Evolutionary conservation across 495 filamentous ascomycete genomes (phyloP).

Genomic region (Lichina pygmaea): DNA sequence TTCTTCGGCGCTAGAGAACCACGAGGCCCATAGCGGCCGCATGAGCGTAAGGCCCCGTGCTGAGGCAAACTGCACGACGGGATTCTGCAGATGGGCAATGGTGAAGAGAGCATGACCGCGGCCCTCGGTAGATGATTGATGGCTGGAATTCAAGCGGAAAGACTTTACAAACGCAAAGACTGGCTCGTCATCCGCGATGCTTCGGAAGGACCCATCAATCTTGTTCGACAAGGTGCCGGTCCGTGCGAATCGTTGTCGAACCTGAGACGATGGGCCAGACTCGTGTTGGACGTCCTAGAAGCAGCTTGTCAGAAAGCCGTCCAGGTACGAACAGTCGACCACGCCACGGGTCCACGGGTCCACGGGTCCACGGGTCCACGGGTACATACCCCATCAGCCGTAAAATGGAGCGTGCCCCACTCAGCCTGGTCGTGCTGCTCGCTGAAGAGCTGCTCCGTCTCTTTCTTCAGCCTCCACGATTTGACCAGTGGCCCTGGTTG

Average conservation of each 20-base stretch:
- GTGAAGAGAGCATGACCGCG: conserved; percentile 29
- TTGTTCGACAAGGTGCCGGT: conserved; percentile 37
- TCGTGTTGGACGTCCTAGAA: conserved; percentile 31
- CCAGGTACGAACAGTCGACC: background rate
- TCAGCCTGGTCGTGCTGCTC: conserved; percentile 56
- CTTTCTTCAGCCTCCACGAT: conserved; percentile 36
- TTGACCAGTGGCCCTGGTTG: conserved; percentile 17
- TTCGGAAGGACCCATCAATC: conserved; percentile 35
- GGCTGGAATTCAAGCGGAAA: conserved; percentile 23
- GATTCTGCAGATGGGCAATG: conserved; percentile 57
- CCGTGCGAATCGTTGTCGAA: conserved; percentile 48
- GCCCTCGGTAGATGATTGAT: conserved; percentile 20
- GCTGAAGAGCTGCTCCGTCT: conserved; percentile 37
- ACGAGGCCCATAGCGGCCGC: conserved; percentile 67
- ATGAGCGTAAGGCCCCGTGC: conserved; percentile 57
- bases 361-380: background rate
- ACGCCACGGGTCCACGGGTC: background rate
- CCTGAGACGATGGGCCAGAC: conserved; percentile 35
- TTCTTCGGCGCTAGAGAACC: conserved; percentile 34
- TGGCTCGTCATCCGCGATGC: conserved; percentile 62
- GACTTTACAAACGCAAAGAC: conserved; percentile 78
- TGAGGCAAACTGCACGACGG: conserved; percentile 66
- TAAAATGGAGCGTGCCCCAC: conserved; percentile 71
- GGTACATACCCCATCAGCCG: conserved; percentile 6
- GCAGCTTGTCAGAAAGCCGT: background rate